Evolutionary conservation across 768 basidiomycete genomes (phyloP), one percentile per base, ranked within the genome.

Genomic region (Phanerochaete carnosa): DNA sequence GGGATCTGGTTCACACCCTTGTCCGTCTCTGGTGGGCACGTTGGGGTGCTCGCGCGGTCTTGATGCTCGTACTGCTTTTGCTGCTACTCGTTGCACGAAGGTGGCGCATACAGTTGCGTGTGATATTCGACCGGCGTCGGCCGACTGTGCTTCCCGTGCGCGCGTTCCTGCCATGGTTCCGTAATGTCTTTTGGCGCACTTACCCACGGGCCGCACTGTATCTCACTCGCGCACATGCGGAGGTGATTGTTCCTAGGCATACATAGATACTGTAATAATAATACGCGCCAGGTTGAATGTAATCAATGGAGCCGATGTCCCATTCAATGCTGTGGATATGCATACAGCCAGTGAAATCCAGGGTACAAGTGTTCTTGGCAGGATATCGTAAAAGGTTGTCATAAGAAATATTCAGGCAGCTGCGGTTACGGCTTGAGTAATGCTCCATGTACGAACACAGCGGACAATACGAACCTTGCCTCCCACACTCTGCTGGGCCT

Each of bases 401-500:
- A 82, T 67, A 82, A 78, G 76, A 93, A 93, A 75, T 93, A 93
- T 70, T 93, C 91, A 13, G 91, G 91, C 50, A 90, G 78, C 90
- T 92, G 64, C 51, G 54, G 49, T 35, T 56, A 16, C 47, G 46
- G 54, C 46, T 45, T 59, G 32, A 63, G 64, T 57, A 35, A 60
- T 19, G 65, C 49, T 47, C 19, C 47, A 57, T 39, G 54, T 23
- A 52, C 49, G 54, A 39, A 49, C n/a, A 25, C 26, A 33, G 26
- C 64, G 65, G 22, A 45, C 26, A 25, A 16, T 29, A 67, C 75
- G 57, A 64, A 90, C 92, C 83, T 90, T 92, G 28, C 85, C 88
- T 57, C 81, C 80, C 49, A 81, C 84, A 69, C 79, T 90, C 71
- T 90, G 89, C 7, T 83, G 80, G 12, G 82, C 82, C 70, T 94